Percentiles rank a stretch among this genome's conserved stretches.
Conservation (phyloP, 768 basidiomycete genomes). For the Scleroderma citrinum region DNA sequence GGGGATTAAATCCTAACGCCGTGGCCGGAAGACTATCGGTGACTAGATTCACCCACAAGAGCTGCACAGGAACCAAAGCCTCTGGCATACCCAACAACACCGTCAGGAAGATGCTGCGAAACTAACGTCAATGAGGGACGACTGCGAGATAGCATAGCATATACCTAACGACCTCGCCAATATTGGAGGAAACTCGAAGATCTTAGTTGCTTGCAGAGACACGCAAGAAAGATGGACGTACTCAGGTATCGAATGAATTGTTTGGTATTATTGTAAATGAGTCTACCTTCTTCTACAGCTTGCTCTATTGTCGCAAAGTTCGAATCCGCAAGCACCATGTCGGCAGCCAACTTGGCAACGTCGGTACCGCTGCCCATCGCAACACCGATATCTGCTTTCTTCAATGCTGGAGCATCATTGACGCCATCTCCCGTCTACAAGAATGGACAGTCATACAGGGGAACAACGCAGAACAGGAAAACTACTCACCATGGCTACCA, state of each 20-base stretch:
- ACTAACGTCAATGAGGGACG: not conserved
- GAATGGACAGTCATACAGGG: constrained; percentile 5
- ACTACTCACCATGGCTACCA: constrained; percentile 94
- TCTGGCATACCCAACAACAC: constrained; percentile 99
- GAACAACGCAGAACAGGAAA: constrained; percentile 6
- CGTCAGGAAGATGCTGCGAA: constrained; percentile 83
- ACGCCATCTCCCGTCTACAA: constrained; percentile 91
- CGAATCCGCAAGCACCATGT: constrained; percentile 96
- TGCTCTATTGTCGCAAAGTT: constrained; percentile 97
- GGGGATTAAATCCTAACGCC: constrained; percentile 95
- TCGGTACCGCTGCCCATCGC: constrained; percentile 99
- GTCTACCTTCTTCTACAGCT: constrained; percentile 94
- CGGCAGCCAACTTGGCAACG: constrained; percentile 95
- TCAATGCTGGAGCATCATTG: constrained; percentile 95
- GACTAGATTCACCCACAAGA: constrained; percentile 97
- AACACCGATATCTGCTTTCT: constrained; percentile 96
- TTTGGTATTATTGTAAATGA: constrained; percentile 99
- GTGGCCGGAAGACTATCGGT: constrained; percentile 96
- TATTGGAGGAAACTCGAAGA: constrained; percentile 80
- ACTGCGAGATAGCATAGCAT: not conserved
- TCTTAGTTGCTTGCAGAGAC: constrained; percentile 5
- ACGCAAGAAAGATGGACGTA: constrained; percentile 32
- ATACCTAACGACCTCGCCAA: constrained; percentile 88
- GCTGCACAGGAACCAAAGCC: constrained; percentile 93
- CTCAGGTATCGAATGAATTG: constrained; percentile 99